These are phyloP conservation scores for Erysimum pusillum DNA, from an alignment of 441 rosid species.

Conservation along the genomic window DNA sequence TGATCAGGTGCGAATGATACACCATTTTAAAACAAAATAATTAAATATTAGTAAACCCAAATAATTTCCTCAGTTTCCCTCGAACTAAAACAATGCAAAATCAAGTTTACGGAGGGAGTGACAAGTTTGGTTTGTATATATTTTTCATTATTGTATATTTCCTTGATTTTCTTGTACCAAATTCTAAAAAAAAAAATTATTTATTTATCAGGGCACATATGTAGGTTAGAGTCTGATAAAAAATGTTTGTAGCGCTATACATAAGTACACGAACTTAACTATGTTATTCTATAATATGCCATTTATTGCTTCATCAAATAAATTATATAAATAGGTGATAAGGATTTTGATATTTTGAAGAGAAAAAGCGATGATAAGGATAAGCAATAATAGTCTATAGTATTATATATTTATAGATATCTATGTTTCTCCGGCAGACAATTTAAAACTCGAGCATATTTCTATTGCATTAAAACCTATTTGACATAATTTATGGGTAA, in stretches of 20 bases:
- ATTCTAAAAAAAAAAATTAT: too few relatives aligned
- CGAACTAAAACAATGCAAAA: too few relatives aligned
- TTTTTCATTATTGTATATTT: too few relatives aligned
- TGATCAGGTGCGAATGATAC: constrained; percentile 5
- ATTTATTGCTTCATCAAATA: constrained; percentile 2
- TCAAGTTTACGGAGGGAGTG: too few relatives aligned
- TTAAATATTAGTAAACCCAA: too few relatives aligned
- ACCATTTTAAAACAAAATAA: not conserved
- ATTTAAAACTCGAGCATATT: constrained; percentile 14
- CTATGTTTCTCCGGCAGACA: constrained; percentile 23
- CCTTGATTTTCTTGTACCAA: not conserved
- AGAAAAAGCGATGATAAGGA: constrained; percentile 3
- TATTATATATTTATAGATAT: constrained; percentile 8
- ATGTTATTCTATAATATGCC: not conserved
- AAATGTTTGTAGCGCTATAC: not conserved
- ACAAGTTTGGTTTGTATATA: too few relatives aligned
- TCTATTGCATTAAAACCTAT: constrained; percentile 29
- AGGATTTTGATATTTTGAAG: not conserved
- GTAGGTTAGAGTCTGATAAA: not conserved
- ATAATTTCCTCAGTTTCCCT: too few relatives aligned
- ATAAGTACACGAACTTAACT: not conserved
- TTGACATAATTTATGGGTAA: constrained; percentile 42
- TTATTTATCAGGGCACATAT: not conserved
- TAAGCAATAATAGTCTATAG: constrained; percentile 13
- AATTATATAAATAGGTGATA: not conserved